Base-by-base conservation (phyloP, 2,329 filamentous ascomycete genomes). In the Penicillium sp. region DNA sequence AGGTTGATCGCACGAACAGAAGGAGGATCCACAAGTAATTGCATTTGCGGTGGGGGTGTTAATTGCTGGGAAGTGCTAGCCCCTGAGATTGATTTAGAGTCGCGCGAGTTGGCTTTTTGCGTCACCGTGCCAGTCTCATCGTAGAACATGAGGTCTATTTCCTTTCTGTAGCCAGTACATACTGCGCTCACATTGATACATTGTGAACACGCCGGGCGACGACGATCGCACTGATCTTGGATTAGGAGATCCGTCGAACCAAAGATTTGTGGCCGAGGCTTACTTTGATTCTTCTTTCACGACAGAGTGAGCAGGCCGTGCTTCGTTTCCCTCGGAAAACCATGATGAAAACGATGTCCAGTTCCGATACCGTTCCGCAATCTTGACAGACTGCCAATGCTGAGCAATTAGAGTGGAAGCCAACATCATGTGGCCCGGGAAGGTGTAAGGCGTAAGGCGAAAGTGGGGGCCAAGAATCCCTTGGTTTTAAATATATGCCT, bases 111-210 rank as follows among this genome's bases (percentile, higher is more conserved):
- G 8, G 47, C 42, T 31, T 51, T 55, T 47, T 10, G 27, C 14
- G 46, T 50, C 3, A 44, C 47, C 4, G 21, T 46, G n/a, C 33
- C 47, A 21, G 53, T 55, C 44, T 55, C 35, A 23, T 55, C 23
- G 16, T 42, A 13, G 29, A 55, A 55, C 53, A 55, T 51, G 25
- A 51, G 21, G 25, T 55, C 53, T 35, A 55, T 21, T 10, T 29
- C 26, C 19, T 47, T 47, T n/a, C 53, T 27, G 21, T 55, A 55
- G 19, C 48, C 39, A 39, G 42, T 27, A 16, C 53, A 55, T 50
- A n/a, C 31, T 3, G 14, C 27, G 16, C 45, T 47, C 6, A 51
- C 47, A 27, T 49, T 55, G 14, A 51, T 14, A 21, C 53, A 55
- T 31, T 55, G 53, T 23, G 53, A 26, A 26, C 47, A 55, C 13